phyloP scores from a whole-genome alignment of 2,329 filamentous ascomycete genomes.

The Aspergillus sp. region DNA sequence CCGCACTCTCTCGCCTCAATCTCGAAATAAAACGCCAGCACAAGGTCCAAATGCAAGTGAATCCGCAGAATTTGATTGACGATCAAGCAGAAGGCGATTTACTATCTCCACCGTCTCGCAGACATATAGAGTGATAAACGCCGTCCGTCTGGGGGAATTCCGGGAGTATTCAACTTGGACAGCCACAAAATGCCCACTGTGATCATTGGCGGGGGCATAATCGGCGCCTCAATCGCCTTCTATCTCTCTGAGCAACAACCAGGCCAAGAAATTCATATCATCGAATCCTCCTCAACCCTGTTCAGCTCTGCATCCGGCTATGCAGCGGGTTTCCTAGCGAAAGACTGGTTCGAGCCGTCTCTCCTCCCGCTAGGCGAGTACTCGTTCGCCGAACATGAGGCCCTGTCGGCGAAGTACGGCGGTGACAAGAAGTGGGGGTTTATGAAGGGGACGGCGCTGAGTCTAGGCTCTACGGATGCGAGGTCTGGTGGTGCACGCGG shows the following conservation, averaged over 20 bases:
- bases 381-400: conserved; percentile 67
- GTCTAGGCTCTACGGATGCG: conserved; percentile 44
- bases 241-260: conserved; percentile 56
- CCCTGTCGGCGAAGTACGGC: conserved; percentile 60
- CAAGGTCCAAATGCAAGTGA: too few relatives aligned
- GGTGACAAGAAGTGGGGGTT: conserved; percentile 63
- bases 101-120: too few relatives aligned
- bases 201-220: conserved; percentile 69
- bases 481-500: conserved; percentile 46
- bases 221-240: conserved; percentile 70
- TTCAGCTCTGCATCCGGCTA: conserved; percentile 74
- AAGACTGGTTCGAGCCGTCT: conserved; percentile 67
- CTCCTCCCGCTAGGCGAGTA: conserved; percentile 62
- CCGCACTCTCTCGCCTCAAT: too few relatives aligned
- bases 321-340: conserved; percentile 71
- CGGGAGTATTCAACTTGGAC: too few relatives aligned
- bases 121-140: background rate
- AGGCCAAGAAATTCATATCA: conserved; percentile 51
- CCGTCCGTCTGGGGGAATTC: too few relatives aligned
- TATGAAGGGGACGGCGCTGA: conserved; percentile 59
- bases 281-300: conserved; percentile 59
- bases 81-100: too few relatives aligned
- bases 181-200: conserved; percentile 52
- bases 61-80: too few relatives aligned
- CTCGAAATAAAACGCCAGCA: too few relatives aligned